Percentiles rank a stretch among this genome's conserved stretches.
Evolutionary conservation across 2,329 filamentous ascomycete genomes (phyloP).

Genomic region (Scedosporium aurantiacum): DNA sequence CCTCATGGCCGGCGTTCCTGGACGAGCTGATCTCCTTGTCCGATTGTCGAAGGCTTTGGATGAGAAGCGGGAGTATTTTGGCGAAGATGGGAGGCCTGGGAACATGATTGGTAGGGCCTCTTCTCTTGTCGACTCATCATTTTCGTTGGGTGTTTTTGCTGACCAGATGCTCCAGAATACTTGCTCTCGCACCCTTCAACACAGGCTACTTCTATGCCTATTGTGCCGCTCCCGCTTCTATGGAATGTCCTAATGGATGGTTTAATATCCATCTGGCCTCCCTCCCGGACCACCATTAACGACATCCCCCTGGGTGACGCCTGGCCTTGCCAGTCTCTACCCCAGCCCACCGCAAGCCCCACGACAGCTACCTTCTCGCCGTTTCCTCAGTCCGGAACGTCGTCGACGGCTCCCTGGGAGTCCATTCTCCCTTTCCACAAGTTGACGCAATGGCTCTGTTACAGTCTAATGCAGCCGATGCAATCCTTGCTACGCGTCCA

Average conservation of each 20-base stretch:
- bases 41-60: constrained; percentile 63
- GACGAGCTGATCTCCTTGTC: constrained; percentile 68
- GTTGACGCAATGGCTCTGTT: constrained; percentile 87
- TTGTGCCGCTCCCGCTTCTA: constrained; percentile 74
- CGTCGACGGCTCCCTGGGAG: constrained; percentile 52
- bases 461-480: constrained; percentile 90
- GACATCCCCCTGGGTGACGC: constrained; percentile 83
- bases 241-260: constrained; percentile 89
- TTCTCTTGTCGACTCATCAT: neutral
- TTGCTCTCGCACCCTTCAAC: constrained; percentile 87
- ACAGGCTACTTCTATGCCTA: constrained; percentile 76
- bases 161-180: constrained; percentile 52
- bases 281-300: constrained; percentile 75
- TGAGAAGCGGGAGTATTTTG: constrained; percentile 73
- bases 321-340: constrained; percentile 82
- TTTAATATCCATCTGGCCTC: constrained; percentile 78
- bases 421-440: constrained; percentile 87
- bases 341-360: constrained; percentile 31
- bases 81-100: constrained; percentile 71
- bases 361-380: constrained; percentile 40
- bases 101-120: constrained; percentile 72
- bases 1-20: constrained; percentile 73
- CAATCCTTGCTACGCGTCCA: constrained; percentile 67
- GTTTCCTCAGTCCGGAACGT: constrained; percentile 35
- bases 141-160: constrained; percentile 9